Base-by-base conservation (phyloP, 805 yeast genomes). In the Candida yuanshanica region DNA sequence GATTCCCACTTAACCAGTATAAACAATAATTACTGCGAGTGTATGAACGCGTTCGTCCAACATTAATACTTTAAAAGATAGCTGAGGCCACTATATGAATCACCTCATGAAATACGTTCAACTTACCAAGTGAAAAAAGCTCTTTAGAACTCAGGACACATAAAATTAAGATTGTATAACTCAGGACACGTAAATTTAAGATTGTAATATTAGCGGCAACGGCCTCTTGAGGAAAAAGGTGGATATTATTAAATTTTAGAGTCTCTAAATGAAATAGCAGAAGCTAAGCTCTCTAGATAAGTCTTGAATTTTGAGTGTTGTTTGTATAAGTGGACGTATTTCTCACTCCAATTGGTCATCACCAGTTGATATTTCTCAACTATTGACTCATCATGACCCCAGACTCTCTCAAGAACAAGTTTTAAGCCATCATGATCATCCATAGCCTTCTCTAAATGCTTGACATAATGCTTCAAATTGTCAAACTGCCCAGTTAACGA, bases 371-470 rank as follows among this genome's bases (percentile, higher is more conserved):
- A 61, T 23, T 46, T 37, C 2, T 35, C 36, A n/a, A 42, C 37
- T 12, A 49, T 20, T 4, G 35, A 12, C n/a, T 37, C 31, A 6
- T 36, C 21, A 5, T 33, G 26, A 2, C 54, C 53, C 70, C 70
- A 71, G n/a, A 61, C 48, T 21, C 58, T 51, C 17, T 65, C 52
- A 45, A 75, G 48, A 5, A 50, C 53, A 2, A 63, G 63, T 37
- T 69, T 65, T 22, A 69, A 43, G 21, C 53, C 58, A 41, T 67
- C 67, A 53, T 79, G 85, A 17, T 58, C 55, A 14, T 67, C 66
- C 14, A 75, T 62, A 37, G 64, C 58, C 12, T 45, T 38, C 33
- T 65, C 68, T 22, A 79, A 55, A 4, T 56, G 55, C 8, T 58
- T 54, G 5, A 73, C 64, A 39, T 75, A 74, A 7, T 49, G 48